Percentiles rank a stretch among this genome's conserved stretches.
These are phyloP conservation scores for Neobulgaria alba DNA, from an alignment of 2,329 filamentous ascomycete genomes.

Conservation along the genomic window DNA sequence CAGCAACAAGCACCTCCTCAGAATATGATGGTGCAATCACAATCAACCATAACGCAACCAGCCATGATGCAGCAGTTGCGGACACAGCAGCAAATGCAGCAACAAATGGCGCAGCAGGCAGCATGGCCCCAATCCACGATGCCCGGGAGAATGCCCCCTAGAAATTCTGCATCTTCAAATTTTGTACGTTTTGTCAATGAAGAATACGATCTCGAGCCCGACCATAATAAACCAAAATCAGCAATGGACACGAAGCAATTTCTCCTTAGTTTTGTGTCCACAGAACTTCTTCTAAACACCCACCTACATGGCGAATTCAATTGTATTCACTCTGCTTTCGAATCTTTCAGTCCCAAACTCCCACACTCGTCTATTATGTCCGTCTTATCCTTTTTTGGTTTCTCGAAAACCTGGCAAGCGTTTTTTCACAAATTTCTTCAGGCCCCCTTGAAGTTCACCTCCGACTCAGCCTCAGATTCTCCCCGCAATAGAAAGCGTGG, in stretches of 20 bases:
- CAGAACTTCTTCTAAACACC: conserved; percentile 45
- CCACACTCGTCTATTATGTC: conserved; percentile 50
- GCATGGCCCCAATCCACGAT: neutral
- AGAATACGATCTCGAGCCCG: conserved; percentile 12
- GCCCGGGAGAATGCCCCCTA: neutral
- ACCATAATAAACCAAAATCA: conserved; percentile 9
- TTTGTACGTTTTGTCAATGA: too few species aligned
- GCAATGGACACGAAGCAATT: conserved; percentile 45
- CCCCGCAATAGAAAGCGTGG: conserved; percentile 44
- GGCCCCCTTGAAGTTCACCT: conserved; percentile 49
- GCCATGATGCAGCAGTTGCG: conserved; percentile 3
- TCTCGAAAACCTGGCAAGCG: conserved; percentile 45
- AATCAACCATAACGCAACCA: conserved; percentile 1
- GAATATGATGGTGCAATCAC: conserved; percentile 45
- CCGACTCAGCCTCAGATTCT: conserved; percentile 35
- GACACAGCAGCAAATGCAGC: conserved; percentile 2
- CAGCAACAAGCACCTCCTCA: conserved; percentile 3
- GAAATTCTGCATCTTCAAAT: too few species aligned
- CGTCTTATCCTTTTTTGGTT: conserved; percentile 50
- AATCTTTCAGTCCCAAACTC: conserved; percentile 48
- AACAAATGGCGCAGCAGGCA: conserved; percentile 1
- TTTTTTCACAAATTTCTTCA: conserved; percentile 54
- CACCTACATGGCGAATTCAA: conserved; percentile 43
- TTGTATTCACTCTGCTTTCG: conserved; percentile 48
- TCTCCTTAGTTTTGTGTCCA: conserved; percentile 46